Percentiles rank a stretch among this genome's conserved stretches.
phyloP scores from a whole-genome alignment of 139 green algal genomes.

The Closterium sp. region DNA sequence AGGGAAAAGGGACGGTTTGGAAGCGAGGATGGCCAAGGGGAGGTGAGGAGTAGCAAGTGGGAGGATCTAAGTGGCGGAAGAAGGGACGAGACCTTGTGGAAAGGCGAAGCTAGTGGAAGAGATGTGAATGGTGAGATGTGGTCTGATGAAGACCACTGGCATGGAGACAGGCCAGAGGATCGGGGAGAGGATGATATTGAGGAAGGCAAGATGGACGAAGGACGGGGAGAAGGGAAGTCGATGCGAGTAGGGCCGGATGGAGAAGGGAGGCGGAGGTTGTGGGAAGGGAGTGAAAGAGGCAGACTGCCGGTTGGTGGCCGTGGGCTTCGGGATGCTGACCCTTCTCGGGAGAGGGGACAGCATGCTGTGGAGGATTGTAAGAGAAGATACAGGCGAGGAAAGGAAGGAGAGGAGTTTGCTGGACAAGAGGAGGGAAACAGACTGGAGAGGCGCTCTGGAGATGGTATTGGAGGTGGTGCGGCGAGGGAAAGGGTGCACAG shows the following conservation, averaged over 20 bases:
- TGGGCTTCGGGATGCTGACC: background rate
- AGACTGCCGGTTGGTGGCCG: background rate
- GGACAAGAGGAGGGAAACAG: background rate
- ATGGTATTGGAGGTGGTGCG: background rate
- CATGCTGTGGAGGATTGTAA: too few relatives aligned
- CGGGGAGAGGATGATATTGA: background rate
- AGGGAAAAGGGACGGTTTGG: background rate
- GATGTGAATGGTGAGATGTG: background rate
- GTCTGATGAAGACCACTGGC: background rate
- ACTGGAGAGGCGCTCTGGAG: background rate
- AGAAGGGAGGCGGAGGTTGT: background rate
- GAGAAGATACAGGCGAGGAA: background rate
- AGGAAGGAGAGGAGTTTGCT: background rate
- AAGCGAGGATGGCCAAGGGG: background rate
- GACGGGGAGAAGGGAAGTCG: background rate
- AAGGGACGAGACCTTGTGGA: background rate
- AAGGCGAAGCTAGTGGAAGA: background rate
- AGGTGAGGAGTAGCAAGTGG: background rate
- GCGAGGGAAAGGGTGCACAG: background rate
- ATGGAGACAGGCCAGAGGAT: background rate
- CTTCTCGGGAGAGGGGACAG: background rate
- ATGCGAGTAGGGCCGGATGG: background rate
- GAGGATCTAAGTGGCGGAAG: background rate
- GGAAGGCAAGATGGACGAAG: background rate
- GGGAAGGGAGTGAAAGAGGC: background rate